Conservation (phyloP, 2,329 filamentous ascomycete genomes). For the Beauveria sp. region DNA sequence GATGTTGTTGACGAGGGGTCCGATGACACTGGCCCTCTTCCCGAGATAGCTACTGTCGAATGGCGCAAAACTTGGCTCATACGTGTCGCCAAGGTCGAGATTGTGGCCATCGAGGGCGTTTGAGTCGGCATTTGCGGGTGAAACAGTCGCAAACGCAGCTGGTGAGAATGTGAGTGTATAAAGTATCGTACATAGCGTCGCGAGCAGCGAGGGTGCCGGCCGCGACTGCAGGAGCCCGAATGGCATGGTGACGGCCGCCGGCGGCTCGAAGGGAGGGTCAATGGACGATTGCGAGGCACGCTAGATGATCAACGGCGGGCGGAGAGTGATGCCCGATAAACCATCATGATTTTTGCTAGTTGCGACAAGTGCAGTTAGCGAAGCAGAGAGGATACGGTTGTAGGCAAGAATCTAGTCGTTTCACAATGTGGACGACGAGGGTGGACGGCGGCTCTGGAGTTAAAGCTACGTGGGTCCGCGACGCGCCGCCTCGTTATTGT, state of each 20-base stretch:
- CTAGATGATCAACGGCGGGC: not conserved
- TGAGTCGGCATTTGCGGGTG: slow-evolving; percentile 13
- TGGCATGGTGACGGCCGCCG: slow-evolving; percentile 37
- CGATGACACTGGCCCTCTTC: slow-evolving; percentile 45
- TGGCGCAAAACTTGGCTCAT: slow-evolving; percentile 53
- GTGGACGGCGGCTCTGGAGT: not conserved
- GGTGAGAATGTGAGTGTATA: slow-evolving; percentile 54
- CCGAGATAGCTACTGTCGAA: slow-evolving; percentile 58
- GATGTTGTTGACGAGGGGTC: slow-evolving; percentile 55
- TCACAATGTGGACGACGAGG: slow-evolving; percentile 1
- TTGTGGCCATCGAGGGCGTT: not conserved
- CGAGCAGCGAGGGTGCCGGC: slow-evolving; percentile 58
- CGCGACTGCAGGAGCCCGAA: slow-evolving; percentile 65
- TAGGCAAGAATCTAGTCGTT: not conserved
- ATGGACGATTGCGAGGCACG: not conserved
- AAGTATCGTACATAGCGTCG: slow-evolving; percentile 51
- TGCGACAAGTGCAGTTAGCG: not conserved
- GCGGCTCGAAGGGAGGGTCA: not conserved
- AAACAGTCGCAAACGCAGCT: slow-evolving; percentile 54
- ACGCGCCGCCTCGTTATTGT: not conserved
- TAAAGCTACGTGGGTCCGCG: slow-evolving; percentile 6
- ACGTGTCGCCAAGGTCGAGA: slow-evolving; percentile 26
- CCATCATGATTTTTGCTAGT: not conserved
- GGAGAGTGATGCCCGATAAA: not conserved
- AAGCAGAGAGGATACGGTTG: not conserved